phyloP scores from a whole-genome alignment of 768 basidiomycete genomes.

The Tricholoma terreum region DNA sequence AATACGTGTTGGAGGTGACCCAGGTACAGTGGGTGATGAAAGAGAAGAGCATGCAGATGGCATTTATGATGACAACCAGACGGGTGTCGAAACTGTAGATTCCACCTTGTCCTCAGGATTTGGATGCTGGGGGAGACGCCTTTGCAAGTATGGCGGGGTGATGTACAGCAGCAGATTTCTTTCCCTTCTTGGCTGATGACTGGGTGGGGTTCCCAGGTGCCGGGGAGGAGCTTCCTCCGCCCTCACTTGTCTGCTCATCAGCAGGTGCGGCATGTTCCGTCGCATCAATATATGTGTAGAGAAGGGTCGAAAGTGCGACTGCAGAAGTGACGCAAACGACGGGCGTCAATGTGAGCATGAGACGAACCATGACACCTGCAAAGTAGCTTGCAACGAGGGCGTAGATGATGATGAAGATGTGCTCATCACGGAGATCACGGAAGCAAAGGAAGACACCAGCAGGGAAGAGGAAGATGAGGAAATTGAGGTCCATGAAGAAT shows the following conservation, averaged over 20 bases:
- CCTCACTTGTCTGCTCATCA: conserved; percentile 30
- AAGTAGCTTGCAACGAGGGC: conserved; percentile 96
- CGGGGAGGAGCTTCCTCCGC: conserved; percentile 17
- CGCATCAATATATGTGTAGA: conserved; percentile 91
- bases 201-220: conserved; percentile 23
- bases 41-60: conserved; percentile 74
- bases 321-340: conserved; percentile 94
- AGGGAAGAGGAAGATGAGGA: conserved; percentile 97
- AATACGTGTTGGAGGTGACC: conserved; percentile 93
- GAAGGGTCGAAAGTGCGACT: conserved; percentile 81
- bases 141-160: conserved; percentile 29
- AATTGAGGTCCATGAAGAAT: conserved; percentile 98
- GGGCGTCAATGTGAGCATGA: conserved; percentile 97
- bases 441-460: conserved; percentile 95
- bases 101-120: conserved; percentile 40
- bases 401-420: conserved; percentile 98
- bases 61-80: conserved; percentile 67
- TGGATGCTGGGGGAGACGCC: conserved; percentile 25
- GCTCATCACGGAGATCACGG: conserved; percentile 92
- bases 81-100: conserved; percentile 88
- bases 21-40: conserved; percentile 98
- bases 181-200: conserved; percentile 54
- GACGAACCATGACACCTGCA: conserved; percentile 98
- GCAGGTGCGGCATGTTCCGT: conserved; percentile 49
- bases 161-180: conserved; percentile 44